Percentiles rank a stretch among this genome's conserved stretches.
Evolutionary conservation across 2,329 filamentous ascomycete species (phyloP).

Genomic region (Stagonosporopsis vannaccii): DNA sequence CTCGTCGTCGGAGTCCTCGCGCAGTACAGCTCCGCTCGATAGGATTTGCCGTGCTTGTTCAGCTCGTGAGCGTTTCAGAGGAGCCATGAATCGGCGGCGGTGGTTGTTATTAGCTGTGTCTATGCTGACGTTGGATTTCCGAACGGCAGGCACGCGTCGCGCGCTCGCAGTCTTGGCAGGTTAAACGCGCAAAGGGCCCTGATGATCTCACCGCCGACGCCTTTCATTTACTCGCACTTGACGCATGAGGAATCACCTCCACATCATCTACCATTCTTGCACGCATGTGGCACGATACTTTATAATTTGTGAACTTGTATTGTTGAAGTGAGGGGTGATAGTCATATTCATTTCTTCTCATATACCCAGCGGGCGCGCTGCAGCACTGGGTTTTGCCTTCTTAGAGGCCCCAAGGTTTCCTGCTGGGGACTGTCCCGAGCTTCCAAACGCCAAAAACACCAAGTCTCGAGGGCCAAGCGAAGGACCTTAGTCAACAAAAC

Average conservation of each 20-base stretch:
- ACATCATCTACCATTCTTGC: neutral
- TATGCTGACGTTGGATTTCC: slow-evolving; percentile 35
- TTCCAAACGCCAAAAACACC: slow-evolving; percentile 36
- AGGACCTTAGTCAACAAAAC: slow-evolving; percentile 37
- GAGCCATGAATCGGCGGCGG: slow-evolving; percentile 46
- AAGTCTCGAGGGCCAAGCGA: slow-evolving; percentile 41
- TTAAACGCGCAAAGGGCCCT: slow-evolving; percentile 26
- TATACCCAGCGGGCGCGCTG: slow-evolving; percentile 39
- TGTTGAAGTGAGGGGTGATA: slow-evolving; percentile 11
- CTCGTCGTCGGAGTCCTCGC: slow-evolving; percentile 90
- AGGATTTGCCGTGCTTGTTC: slow-evolving; percentile 60
- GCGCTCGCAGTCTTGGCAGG: slow-evolving; percentile 38
- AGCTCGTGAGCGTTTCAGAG: slow-evolving; percentile 49
- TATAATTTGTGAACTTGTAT: neutral
- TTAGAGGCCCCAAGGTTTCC: slow-evolving; percentile 1
- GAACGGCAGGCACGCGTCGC: slow-evolving; percentile 38
- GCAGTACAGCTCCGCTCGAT: slow-evolving; percentile 66
- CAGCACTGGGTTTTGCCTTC: slow-evolving; percentile 31
- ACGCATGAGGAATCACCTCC: neutral
- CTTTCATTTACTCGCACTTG: neutral
- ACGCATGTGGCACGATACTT: neutral
- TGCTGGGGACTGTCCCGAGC: slow-evolving; percentile 8
- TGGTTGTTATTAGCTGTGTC: slow-evolving; percentile 20
- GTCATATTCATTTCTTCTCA: slow-evolving; percentile 30
- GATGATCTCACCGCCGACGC: slow-evolving; percentile 26